These are phyloP conservation scores for Naganishia vishniacii DNA, from an alignment of 768 basidiomycete species.

Conservation along the genomic window DNA sequence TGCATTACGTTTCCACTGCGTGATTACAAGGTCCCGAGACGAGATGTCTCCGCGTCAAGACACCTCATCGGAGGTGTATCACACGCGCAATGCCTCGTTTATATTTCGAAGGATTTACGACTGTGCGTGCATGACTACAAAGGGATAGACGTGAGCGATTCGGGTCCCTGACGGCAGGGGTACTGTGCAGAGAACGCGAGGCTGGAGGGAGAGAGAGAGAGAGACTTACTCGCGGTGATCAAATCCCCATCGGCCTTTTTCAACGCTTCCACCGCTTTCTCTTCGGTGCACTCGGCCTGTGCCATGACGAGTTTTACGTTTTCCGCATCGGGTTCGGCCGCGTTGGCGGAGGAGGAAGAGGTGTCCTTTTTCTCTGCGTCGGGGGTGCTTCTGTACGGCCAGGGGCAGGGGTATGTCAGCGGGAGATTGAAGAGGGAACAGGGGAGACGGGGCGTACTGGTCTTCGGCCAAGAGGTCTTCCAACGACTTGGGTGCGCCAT, in stretches of 20 bases:
- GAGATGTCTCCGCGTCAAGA: too few species aligned
- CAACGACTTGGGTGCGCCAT: slow-evolving; percentile 66
- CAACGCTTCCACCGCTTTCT: slow-evolving; percentile 82
- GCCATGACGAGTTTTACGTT: slow-evolving; percentile 92
- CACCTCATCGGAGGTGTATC: too few species aligned
- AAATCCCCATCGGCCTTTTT: slow-evolving; percentile 89
- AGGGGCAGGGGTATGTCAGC: too few species aligned
- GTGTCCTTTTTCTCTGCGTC: slow-evolving; percentile 26
- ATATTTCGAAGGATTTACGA: neutral
- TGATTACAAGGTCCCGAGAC: too few species aligned
- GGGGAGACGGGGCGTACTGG: slow-evolving; percentile 38
- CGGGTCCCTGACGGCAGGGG: too few species aligned
- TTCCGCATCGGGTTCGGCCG: slow-evolving; percentile 64
- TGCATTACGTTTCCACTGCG: too few species aligned
- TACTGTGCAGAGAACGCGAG: too few species aligned
- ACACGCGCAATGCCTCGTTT: too few species aligned
- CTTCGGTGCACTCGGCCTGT: slow-evolving; percentile 80
- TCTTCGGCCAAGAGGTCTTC: slow-evolving; percentile 43
- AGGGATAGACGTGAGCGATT: neutral
- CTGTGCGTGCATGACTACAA: slow-evolving; percentile 16
- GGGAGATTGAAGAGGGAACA: neutral
- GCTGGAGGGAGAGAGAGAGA: too few species aligned
- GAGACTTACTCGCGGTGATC: slow-evolving; percentile 86
- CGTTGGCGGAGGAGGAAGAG: too few species aligned
- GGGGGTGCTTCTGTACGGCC: too few species aligned